phyloP scores from a whole-genome alignment of 768 basidiomycete species.

The Gymnopilus dilepis region DNA sequence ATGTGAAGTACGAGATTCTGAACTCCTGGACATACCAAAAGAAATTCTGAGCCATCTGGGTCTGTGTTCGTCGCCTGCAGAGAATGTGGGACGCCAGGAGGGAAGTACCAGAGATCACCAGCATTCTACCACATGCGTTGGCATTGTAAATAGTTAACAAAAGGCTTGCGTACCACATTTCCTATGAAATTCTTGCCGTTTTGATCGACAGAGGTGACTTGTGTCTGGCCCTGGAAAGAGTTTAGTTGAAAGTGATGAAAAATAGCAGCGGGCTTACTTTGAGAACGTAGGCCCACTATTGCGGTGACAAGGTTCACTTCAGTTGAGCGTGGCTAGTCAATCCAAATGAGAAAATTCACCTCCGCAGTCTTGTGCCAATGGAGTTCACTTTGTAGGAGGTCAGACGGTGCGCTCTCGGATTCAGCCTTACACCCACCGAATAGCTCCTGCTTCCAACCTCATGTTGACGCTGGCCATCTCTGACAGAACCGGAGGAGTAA shows the following conservation, averaged over 20 bases:
- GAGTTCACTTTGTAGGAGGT: slow-evolving; percentile 42
- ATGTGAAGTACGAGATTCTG: background rate
- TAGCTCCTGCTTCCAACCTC: slow-evolving; percentile 54
- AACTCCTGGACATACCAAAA: slow-evolving; percentile 37
- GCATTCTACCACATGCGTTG: no score
- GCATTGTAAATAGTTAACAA: background rate
- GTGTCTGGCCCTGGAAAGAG: slow-evolving; percentile 42
- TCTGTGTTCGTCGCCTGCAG: slow-evolving; percentile 55
- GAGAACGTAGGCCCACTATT: slow-evolving; percentile 57
- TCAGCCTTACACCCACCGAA: slow-evolving; percentile 38
- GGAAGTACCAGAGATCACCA: slow-evolving; percentile 64
- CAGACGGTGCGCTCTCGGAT: background rate
- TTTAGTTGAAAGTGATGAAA: background rate
- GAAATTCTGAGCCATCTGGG: slow-evolving; percentile 55
- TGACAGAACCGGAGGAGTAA: background rate
- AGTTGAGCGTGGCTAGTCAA: background rate
- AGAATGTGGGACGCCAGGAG: slow-evolving; percentile 59
- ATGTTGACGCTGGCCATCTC: slow-evolving; percentile 51
- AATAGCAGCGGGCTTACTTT: slow-evolving; percentile 31
- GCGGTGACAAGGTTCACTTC: background rate
- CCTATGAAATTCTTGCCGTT: slow-evolving; percentile 57
- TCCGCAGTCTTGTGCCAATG: slow-evolving; percentile 61
- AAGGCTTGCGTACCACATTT: slow-evolving; percentile 45
- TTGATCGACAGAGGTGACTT: slow-evolving; percentile 54
- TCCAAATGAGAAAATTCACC: slow-evolving; percentile 27